Evolutionary conservation across 164 flowering plant genomes (phyloP).

Genomic region (Houttuynia cordata): DNA sequence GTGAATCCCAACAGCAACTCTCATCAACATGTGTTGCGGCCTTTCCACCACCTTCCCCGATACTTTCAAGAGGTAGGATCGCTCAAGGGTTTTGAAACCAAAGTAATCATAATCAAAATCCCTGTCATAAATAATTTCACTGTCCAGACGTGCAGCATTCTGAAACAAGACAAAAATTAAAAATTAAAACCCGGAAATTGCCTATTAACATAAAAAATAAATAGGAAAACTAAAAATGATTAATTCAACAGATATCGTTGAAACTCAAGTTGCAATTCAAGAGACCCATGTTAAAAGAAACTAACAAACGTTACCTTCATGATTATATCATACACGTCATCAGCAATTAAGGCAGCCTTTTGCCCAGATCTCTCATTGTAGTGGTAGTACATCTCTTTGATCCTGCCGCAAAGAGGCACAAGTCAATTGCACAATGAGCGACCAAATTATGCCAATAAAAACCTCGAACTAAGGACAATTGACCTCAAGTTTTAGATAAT

Average conservation of each 20-base stretch:
- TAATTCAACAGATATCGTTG: not conserved
- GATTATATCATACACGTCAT: slow-evolving; percentile 92
- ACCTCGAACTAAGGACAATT: no score
- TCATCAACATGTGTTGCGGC: slow-evolving; percentile 99
- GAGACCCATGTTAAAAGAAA: not conserved
- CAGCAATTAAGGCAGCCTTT: slow-evolving; percentile 79
- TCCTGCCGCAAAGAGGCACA: slow-evolving; percentile 23
- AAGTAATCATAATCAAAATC: slow-evolving; percentile 98
- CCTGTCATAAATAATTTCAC: slow-evolving; percentile 94
- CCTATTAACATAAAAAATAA: not conserved
- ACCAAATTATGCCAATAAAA: not conserved
- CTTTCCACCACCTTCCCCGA: slow-evolving; percentile 91
- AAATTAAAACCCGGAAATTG: no score
- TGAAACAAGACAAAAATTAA: slow-evolving; percentile 16
- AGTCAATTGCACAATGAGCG: no score
- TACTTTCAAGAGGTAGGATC: slow-evolving; percentile 91
- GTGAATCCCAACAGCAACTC: slow-evolving; percentile 98
- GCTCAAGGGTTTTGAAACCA: slow-evolving; percentile 98
- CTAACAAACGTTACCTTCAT: slow-evolving; percentile 49
- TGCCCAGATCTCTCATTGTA: slow-evolving; percentile 64
- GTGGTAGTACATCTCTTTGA: slow-evolving; percentile 73
- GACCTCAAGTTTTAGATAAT: not conserved
- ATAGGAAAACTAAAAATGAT: not conserved
- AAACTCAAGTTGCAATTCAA: not conserved
- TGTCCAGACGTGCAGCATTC: slow-evolving; percentile 91